Conservation (phyloP, 441 rosid genomes). For the Gossypium armourianum region DNA sequence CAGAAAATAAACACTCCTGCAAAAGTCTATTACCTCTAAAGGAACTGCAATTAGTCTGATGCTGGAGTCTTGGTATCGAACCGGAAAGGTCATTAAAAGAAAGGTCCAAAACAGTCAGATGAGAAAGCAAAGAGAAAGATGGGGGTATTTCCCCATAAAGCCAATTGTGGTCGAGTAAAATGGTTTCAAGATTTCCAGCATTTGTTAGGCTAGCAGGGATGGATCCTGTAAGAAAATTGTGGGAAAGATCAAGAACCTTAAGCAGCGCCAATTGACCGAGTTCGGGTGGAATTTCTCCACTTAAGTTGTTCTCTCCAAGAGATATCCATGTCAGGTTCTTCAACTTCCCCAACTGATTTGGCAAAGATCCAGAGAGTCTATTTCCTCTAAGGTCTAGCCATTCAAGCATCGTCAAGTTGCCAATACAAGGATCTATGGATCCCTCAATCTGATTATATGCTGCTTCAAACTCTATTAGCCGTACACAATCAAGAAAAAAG, state of each 20-base stretch:
- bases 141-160: slow-evolving; percentile 51
- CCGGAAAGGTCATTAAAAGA: slow-evolving; percentile 57
- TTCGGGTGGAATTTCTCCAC: slow-evolving; percentile 41
- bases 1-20: slow-evolving; percentile 24
- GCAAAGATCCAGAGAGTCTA: slow-evolving; percentile 35
- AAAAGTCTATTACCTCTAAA: slow-evolving; percentile 33
- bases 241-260: slow-evolving; percentile 46
- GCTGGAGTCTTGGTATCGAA: slow-evolving; percentile 29
- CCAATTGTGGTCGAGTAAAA: slow-evolving; percentile 38
- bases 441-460: slow-evolving; percentile 45
- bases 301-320: slow-evolving; percentile 39
- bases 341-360: slow-evolving; percentile 35
- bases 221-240: slow-evolving; percentile 38
- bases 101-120: slow-evolving; percentile 33
- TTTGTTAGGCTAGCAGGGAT: slow-evolving; percentile 39
- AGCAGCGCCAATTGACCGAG: slow-evolving; percentile 37
- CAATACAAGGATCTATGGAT: slow-evolving; percentile 29
- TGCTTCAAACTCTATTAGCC: slow-evolving; percentile 35
- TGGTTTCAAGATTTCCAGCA: slow-evolving; percentile 29
- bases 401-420: slow-evolving; percentile 35
- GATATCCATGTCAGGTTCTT: slow-evolving; percentile 28
- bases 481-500: slow-evolving; percentile 27
- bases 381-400: slow-evolving; percentile 34
- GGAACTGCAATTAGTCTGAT: slow-evolving; percentile 26
- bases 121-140: slow-evolving; percentile 35